These are phyloP conservation scores for Lichina pygmaea DNA, from an alignment of 495 filamentous ascomycete genomes.

Conservation along the genomic window DNA sequence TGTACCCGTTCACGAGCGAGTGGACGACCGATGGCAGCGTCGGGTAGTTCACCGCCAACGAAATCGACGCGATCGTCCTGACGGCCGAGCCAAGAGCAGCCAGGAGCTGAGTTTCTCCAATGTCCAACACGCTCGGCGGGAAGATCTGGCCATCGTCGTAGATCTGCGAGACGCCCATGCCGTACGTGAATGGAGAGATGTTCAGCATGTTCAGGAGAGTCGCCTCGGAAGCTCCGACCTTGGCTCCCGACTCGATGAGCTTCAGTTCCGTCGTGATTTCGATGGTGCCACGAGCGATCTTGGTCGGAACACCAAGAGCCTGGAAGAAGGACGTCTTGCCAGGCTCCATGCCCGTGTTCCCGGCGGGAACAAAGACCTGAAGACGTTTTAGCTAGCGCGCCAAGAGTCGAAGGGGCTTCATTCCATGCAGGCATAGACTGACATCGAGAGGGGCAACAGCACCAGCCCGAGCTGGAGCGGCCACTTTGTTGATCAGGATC, in stretches of 20 bases:
- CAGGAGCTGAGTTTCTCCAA: constrained; percentile 76
- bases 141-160: constrained; percentile 94
- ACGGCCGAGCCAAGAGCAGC: constrained; percentile 60
- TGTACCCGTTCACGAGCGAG: constrained; percentile 88
- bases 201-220: constrained; percentile 98
- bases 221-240: constrained; percentile 96
- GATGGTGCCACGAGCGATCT: constrained; percentile 99
- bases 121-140: constrained; percentile 59
- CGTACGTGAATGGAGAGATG: constrained; percentile 99
- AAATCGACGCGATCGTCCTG: constrained; percentile 65
- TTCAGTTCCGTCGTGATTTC: constrained; percentile 98
- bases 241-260: constrained; percentile 74
- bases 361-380: constrained; percentile 53
- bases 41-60: constrained; percentile 77
- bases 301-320: constrained; percentile 98
- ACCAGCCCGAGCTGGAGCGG: constrained; percentile 89
- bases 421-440: neutral
- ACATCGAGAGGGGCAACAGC: constrained; percentile 77
- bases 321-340: constrained; percentile 99
- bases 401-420: no score
- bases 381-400: neutral
- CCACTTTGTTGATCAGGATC: constrained; percentile 89
- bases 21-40: constrained; percentile 92
- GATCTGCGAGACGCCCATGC: constrained; percentile 84
- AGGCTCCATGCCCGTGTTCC: constrained; percentile 99